Evolutionary conservation across 2,329 filamentous ascomycete genomes (phyloP), one percentile per base, ranked within the genome.

Genomic region (Ceratocystis lukuohia): DNA sequence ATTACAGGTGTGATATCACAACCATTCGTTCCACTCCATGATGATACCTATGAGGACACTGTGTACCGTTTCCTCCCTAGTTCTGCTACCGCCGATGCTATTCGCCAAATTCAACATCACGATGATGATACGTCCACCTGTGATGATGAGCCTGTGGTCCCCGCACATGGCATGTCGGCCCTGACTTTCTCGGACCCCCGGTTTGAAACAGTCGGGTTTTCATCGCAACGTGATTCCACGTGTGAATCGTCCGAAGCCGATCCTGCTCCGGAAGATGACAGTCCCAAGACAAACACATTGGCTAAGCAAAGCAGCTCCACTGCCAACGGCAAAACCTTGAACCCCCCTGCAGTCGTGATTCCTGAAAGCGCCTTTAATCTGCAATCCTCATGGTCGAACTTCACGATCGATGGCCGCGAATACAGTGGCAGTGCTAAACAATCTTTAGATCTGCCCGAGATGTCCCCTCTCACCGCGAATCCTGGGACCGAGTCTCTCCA

Each of bases 351-450:
- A 62, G 72, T 77, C 70, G 71, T 77, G 62, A 71, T 77, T 64
- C 73, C 77, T 53, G 73, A 75, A 68, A 76, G 83, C 67, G 77
- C 82, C 46, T 73, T 75, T 22, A 85, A 82, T 69, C 80, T 83
- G 62, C 79, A 80, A 65, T 84, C 82, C 1, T 76, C 78, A n/a
- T 85, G 83, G 83, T 85, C 83, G 30, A 82, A 85, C 70, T 80
- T 82, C 68, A 83, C 82, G 0, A 75, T 84, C 8, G 81, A 82
- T 17, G 84, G 80, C 67, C 77, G 75, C 22, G 80, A 82, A 68
- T 67, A 56, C 67, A 65, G 15, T 25, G 61, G 62, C 17, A 62
- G 66, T 56, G 28, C 48, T 17, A 66, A 68, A 22, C 65, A 56
- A 48, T 65, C n/a, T 61, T 62, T 25, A 37, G 64, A 61, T 62